Base-by-base conservation (phyloP, 495 filamentous ascomycete genomes). In the Trichocladium uniseriatum region DNA sequence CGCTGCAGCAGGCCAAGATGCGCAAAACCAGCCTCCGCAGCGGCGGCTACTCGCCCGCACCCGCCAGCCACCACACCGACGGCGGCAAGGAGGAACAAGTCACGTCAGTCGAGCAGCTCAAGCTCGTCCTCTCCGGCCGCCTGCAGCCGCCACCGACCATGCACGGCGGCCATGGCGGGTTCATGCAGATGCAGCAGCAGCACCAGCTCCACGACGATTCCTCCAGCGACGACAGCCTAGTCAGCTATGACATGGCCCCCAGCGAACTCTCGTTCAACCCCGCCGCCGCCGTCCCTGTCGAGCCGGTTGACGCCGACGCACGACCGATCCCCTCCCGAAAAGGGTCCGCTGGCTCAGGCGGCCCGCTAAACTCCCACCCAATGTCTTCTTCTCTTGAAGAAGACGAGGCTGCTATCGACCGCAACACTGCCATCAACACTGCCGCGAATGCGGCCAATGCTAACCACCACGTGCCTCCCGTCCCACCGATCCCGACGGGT, bases 101-200 rank as follows among this genome's bases (percentile, higher is more conserved):
- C 10, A 79, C 89, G n/a, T 82, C 84, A 31, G 82, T 94, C n/a
- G 88, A 89, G 48, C 88, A 94, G 56, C 72, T 95, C 51, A 90
- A 89, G 63, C 78, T 80, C 41, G 84, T 82, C 19, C 74, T 87
- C 14, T 80, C 79, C 3, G 80, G 69, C 46, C 72, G 67, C 41
- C 52, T 67, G 63, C 51, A 61, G 29, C 56, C 65, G 32, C 55
- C 58, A 21, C 45, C 52, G 14, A 54, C 55, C 20, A 45, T 43
- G 34, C 53, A 66, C 51, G 51, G 66, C 57, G n/a, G n/a, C n/a
- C n/a, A n/a, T n/a, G n/a, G n/a, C n/a, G n/a, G n/a, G n/a, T n/a
- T n/a, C n/a, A n/a, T n/a, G n/a, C n/a, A n/a, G n/a, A n/a, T n/a
- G n/a, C 14, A 18, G 18, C 42, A 20, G n/a, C 56, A 16, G 37